Conservation (phyloP, 345 rosid genomes). For the Salix koriyanagi region DNA sequence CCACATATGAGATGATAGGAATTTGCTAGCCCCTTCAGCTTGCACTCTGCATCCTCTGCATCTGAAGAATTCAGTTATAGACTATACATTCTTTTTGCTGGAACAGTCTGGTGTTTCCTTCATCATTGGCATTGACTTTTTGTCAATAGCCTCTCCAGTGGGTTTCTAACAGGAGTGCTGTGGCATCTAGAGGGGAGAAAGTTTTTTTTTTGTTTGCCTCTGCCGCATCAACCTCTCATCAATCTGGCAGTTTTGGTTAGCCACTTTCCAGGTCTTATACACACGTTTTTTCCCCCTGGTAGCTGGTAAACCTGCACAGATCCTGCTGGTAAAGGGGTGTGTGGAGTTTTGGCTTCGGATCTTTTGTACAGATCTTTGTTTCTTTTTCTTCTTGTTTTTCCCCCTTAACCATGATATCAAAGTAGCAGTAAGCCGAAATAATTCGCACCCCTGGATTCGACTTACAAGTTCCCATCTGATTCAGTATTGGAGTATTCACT, state of each 20-base stretch:
- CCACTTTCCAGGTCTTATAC: conserved; percentile 11
- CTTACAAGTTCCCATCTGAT: conserved; percentile 17
- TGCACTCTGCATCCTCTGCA: conserved; percentile 2
- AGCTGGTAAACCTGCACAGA: conserved; percentile 27
- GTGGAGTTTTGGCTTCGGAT: conserved; percentile 39
- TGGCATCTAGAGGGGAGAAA: conserved; percentile 12
- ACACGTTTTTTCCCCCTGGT: conserved; percentile 14
- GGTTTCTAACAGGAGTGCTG: conserved; percentile 8
- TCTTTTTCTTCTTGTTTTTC: not conserved
- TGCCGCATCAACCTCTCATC: conserved; percentile 3
- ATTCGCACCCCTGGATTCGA: conserved; percentile 28
- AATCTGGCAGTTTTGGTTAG: conserved; percentile 18
- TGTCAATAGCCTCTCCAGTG: not conserved
- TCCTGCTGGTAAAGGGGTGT: conserved; percentile 35
- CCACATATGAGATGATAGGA: conserved; percentile 12
- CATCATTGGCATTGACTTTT: not conserved
- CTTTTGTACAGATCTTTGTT: conserved; percentile 42
- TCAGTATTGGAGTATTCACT: conserved; percentile 29
- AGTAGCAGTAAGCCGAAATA: conserved; percentile 42
- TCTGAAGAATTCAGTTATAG: conserved; percentile 1
- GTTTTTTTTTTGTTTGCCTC: conserved; percentile 12
- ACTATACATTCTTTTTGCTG: conserved; percentile 16
- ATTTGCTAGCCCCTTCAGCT: conserved; percentile 17
- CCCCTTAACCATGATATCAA: conserved; percentile 20
- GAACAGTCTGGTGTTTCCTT: conserved; percentile 16